phyloP scores from a whole-genome alignment of 2,329 filamentous ascomycete genomes.

The Mycosphaerella arachidis region DNA sequence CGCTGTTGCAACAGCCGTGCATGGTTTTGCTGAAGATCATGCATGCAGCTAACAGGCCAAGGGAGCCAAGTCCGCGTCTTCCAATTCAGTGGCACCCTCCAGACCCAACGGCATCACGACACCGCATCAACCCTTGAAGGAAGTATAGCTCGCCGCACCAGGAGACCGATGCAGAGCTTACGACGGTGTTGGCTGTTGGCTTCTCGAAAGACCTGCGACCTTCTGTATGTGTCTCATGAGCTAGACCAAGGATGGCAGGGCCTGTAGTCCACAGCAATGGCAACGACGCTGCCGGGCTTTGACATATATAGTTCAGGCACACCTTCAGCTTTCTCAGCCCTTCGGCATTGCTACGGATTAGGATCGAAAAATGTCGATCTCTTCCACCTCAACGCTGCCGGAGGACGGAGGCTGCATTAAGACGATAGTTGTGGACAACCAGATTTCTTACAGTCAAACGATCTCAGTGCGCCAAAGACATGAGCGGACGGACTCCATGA shows the following conservation, averaged over 20 bases:
- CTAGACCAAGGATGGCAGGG: not conserved
- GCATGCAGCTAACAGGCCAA: not conserved
- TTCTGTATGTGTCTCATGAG: not conserved
- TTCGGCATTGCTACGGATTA: not conserved
- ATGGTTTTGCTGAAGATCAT: not conserved
- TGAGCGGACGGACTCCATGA: not conserved
- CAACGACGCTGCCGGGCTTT: not conserved
- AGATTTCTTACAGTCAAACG: not conserved
- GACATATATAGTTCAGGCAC: not conserved
- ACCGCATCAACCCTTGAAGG: not conserved
- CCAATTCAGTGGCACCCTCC: not conserved
- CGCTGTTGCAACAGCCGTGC: not conserved
- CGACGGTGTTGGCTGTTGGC: too few species aligned
- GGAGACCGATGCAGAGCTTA: not conserved
- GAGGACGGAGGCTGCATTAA: not conserved
- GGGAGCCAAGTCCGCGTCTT: not conserved
- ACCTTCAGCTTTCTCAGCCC: not conserved
- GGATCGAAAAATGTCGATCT: not conserved
- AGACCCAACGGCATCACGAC: not conserved
- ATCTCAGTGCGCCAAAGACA: not conserved
- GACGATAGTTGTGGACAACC: not conserved
- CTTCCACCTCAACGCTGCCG: not conserved
- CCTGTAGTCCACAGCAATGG: not conserved
- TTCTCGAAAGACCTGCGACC: not conserved
- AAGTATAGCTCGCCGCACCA: not conserved